Evolutionary conservation across 2,329 filamentous ascomycete species (phyloP).

Genomic region (Oidium heveae): DNA sequence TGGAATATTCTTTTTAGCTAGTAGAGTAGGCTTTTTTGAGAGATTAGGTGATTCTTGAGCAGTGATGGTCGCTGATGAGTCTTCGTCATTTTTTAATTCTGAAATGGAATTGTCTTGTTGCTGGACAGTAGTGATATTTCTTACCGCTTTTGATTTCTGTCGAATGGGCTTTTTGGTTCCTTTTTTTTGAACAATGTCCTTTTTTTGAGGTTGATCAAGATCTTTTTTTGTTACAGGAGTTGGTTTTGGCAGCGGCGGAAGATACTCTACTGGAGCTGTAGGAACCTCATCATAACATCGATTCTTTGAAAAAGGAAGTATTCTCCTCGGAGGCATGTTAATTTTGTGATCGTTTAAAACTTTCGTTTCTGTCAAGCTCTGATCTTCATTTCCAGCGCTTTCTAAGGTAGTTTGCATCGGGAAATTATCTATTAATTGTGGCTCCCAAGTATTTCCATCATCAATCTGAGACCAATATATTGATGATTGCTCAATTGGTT

Average conservation of each 20-base stretch:
- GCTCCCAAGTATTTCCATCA: too few species aligned
- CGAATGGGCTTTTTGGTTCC: slow-evolving; percentile 2
- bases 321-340: slow-evolving; percentile 9
- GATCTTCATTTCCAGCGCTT: too few species aligned
- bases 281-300: slow-evolving; percentile 1
- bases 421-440: too few species aligned
- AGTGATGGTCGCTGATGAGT: background rate
- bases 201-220: background rate
- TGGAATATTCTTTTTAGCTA: background rate
- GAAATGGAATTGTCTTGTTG: background rate
- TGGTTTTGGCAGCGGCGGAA: slow-evolving; percentile 9
- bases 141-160: too few species aligned
- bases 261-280: slow-evolving; percentile 2
- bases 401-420: too few species aligned
- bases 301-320: slow-evolving; percentile 9
- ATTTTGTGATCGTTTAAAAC: slow-evolving; percentile 1
- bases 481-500: too few species aligned
- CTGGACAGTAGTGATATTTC: too few species aligned
- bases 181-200: slow-evolving; percentile 5
- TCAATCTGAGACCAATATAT: too few species aligned
- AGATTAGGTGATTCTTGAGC: background rate
- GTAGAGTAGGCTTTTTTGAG: too few species aligned
- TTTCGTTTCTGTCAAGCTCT: background rate
- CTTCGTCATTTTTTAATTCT: background rate
- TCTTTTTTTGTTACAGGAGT: slow-evolving; percentile 5